phyloP scores from a whole-genome alignment of 805 yeast genomes.

The Zygotorulaspora florentina region DNA sequence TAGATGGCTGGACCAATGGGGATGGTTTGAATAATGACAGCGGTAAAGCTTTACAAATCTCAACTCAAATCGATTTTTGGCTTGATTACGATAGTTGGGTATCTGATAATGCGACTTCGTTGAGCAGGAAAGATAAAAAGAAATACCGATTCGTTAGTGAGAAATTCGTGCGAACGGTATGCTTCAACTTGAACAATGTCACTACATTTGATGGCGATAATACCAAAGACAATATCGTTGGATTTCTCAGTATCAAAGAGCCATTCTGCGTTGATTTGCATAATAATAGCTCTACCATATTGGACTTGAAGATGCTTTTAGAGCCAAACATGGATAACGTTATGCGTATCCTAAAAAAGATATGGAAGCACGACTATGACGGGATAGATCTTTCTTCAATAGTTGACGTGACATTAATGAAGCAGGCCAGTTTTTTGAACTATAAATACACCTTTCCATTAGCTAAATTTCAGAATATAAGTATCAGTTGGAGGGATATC shows the following conservation, averaged over 20 bases:
- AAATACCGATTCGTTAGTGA: conserved; percentile 17
- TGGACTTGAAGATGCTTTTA: conserved; percentile 23
- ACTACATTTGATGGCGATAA: conserved; percentile 24
- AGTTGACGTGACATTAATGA: conserved; percentile 21
- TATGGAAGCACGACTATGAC: conserved; percentile 27
- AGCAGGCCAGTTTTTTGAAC: conserved; percentile 5
- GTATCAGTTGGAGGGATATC: conserved; percentile 23
- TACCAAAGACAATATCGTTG: conserved; percentile 14
- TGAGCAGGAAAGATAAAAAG: conserved; percentile 11
- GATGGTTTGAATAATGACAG: conserved; percentile 17
- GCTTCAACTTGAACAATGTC: conserved; percentile 25
- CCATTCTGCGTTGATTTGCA: conserved; percentile 26
- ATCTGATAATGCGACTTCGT: conserved; percentile 3
- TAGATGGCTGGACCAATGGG: conserved; percentile 31
- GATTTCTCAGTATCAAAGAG: conserved; percentile 16
- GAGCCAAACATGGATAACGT: conserved; percentile 28
- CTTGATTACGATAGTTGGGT: conserved; percentile 22
- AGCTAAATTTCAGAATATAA: conserved; percentile 12
- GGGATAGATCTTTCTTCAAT: conserved; percentile 26
- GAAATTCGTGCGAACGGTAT: conserved; percentile 18
- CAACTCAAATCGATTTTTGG: conserved; percentile 13
- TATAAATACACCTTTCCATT: conserved; percentile 14
- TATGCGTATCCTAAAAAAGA: conserved; percentile 24
- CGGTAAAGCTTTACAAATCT: conserved; percentile 22
- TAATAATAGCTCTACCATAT: conserved; percentile 17